Base-by-base conservation (phyloP, 2,329 filamentous ascomycete genomes). In the Didymella exigua region DNA sequence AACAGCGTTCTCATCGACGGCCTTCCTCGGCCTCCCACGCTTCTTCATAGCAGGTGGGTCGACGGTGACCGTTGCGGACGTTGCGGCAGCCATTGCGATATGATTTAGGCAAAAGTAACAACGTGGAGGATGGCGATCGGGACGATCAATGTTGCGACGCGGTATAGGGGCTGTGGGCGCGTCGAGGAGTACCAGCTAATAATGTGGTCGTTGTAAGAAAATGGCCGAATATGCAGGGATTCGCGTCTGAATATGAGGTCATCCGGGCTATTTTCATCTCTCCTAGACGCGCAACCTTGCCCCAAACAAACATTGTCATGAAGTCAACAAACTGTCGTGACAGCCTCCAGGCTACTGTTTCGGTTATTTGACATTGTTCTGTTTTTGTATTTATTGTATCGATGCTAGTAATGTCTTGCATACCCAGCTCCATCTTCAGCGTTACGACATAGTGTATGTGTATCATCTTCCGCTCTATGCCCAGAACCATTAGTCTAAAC, bases 1-100 rank as follows among this genome's bases (percentile, higher is more conserved):
- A n/a, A 43, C 54, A 9, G 40, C 51, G 30, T 63, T 60, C 42
- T 65, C 68, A 14, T 49, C 59, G 30, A 63, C 66, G 24, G 66
- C 65, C 49, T 74, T 75, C 61, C 65, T 73, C 34, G 70, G 69
- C 24, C 69, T 62, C 30, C 69, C 70, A 56, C 71, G 70, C 58
- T 73, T 73, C 59, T 68, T 69, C 9, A 52, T 49, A 11, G 51
- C 56, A 26, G 56, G 38, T 19, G 65, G 51, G 36, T 64, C 60
- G 23, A 56, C 42, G 1, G 58, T 53, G 14, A 56, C 21, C 3
- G 51, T 44, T 49, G 56, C 41, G n/a, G 63, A 54, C 38, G 60
- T 63, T 36, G 37, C 43, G 30, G 47, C 33, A 21, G 21, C 49
- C 51, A 54, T 58, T 51, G 41, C 33, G 37, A 36, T 34, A 11